Conservation (phyloP, 1,284 basidiomycete species). For the Trichosporon sp. region DNA sequence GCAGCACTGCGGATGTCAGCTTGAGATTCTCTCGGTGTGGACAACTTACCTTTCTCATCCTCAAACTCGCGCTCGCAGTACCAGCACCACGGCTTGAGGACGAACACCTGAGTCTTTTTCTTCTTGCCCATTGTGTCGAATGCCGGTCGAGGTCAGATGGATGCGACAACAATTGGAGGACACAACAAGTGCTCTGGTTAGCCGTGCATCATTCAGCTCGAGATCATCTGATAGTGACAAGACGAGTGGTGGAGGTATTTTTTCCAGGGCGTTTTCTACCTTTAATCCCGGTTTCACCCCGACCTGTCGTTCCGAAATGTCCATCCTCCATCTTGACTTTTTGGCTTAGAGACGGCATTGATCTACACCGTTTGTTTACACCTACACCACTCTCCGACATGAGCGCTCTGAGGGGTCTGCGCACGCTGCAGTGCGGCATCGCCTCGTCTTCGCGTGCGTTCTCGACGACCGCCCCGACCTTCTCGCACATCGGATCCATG, state of each 20-base stretch:
- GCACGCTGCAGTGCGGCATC: conserved; percentile 15
- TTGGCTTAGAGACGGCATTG: background rate
- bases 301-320: conserved; percentile 17
- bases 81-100: conserved; percentile 94
- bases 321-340: conserved; percentile 13
- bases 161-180: conserved; percentile 14
- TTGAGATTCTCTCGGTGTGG: background rate
- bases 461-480: conserved; percentile 35
- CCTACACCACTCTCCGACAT: background rate
- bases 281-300: conserved; percentile 27
- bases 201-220: conserved; percentile 2
- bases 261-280: conserved; percentile 18
- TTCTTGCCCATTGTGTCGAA: conserved; percentile 54
- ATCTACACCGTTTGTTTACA: background rate
- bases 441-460: conserved; percentile 34
- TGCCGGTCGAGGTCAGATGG: conserved; percentile 16
- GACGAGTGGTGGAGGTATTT: conserved; percentile 15
- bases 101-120: conserved; percentile 55
- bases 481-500: conserved; percentile 73
- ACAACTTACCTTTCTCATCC: conserved; percentile 80
- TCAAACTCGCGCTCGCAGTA: conserved; percentile 99
- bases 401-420: conserved; percentile 19
- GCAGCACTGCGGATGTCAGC: conserved; percentile 67
- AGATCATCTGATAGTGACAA: background rate
- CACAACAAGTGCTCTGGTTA: background rate